Conservation (phyloP, 306 rosid genomes). For the Echinosophora koreensis region DNA sequence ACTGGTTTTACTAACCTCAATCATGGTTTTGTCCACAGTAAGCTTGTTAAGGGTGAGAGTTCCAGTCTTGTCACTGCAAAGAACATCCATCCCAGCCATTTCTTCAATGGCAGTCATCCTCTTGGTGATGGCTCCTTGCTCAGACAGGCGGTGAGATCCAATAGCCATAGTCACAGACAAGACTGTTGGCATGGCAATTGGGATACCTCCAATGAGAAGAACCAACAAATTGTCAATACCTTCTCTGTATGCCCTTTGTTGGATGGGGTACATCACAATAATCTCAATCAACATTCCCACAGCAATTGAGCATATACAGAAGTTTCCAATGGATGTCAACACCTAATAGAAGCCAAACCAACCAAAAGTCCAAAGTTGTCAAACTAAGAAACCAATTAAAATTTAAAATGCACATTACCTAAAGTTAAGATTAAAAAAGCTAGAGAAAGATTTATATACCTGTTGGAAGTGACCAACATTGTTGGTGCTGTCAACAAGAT, state of each 20-base stretch:
- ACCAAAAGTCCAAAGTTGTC: constrained; percentile 22
- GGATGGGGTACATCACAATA: constrained; percentile 83
- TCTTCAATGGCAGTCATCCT: constrained; percentile 99
- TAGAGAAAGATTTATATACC: constrained; percentile 50
- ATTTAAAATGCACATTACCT: not conserved
- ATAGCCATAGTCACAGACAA: constrained; percentile 96
- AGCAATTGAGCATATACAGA: constrained; percentile 88
- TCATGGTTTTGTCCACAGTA: constrained; percentile 74
- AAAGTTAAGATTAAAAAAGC: no score
- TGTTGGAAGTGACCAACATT: constrained; percentile 94
- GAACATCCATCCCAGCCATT: constrained; percentile 97
- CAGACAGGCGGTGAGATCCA: constrained; percentile 84
- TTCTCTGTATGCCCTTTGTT: constrained; percentile 75
- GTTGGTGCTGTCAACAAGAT: constrained; percentile 95
- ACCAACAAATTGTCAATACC: constrained; percentile 93
- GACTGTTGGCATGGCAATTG: constrained; percentile 97
- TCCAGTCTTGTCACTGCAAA: constrained; percentile 97
- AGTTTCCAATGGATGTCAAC: constrained; percentile 93
- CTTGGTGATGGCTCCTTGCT: constrained; percentile 97
- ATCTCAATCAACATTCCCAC: constrained; percentile 88
- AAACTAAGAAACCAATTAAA: not conserved
- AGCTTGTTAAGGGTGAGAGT: constrained; percentile 97
- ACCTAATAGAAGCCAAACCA: constrained; percentile 68
- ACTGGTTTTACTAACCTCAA: constrained; percentile 66
- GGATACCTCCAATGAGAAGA: constrained; percentile 94